Conservation (phyloP, 768 basidiomycete species). For the Suillus variegatus region DNA sequence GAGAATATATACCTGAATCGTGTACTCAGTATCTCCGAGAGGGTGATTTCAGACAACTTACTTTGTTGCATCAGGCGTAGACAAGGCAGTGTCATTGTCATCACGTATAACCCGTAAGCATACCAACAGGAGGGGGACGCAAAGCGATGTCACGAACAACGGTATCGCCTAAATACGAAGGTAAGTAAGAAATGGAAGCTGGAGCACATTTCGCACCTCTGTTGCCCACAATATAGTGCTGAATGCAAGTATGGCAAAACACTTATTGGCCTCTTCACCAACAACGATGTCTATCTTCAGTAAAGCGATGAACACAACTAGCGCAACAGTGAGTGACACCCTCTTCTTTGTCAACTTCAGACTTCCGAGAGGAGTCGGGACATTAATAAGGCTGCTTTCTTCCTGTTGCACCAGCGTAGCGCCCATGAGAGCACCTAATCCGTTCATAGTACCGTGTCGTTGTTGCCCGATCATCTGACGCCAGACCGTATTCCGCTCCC, state of each 20-base stretch:
- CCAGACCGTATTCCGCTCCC: conserved; percentile 99
- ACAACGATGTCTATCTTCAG: conserved; percentile 63
- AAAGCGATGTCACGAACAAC: conserved; percentile 93
- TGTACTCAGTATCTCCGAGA: conserved; percentile 2
- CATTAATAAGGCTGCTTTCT: conserved; percentile 36
- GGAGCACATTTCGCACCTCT: conserved; percentile 59
- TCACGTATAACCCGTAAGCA: conserved; percentile 73
- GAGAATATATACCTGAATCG: conserved; percentile 81
- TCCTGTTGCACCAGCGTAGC: conserved; percentile 46
- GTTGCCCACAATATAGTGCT: conserved; percentile 96
- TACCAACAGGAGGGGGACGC: conserved; percentile 88
- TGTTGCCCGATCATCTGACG: conserved; percentile 89
- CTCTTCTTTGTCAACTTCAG: conserved; percentile 67
- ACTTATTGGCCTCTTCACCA: conserved; percentile 76
- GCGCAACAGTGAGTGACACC: conserved; percentile 57
- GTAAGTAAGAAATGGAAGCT: background rate
- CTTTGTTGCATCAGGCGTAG: conserved; percentile 78
- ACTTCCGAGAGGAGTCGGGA: conserved; percentile 67
- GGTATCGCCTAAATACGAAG: conserved; percentile 77
- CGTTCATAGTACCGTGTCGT: conserved; percentile 51
- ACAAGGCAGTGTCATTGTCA: conserved; percentile 52
- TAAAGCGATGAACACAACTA: conserved; percentile 58
- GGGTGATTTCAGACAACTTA: conserved; percentile 34
- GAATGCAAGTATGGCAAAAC: conserved; percentile 86
- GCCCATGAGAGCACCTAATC: conserved; percentile 41